Evolutionary conservation across 2,329 filamentous ascomycete species (phyloP), one percentile per base, ranked within the genome.

Genomic region (Colletotrichum sublineola): DNA sequence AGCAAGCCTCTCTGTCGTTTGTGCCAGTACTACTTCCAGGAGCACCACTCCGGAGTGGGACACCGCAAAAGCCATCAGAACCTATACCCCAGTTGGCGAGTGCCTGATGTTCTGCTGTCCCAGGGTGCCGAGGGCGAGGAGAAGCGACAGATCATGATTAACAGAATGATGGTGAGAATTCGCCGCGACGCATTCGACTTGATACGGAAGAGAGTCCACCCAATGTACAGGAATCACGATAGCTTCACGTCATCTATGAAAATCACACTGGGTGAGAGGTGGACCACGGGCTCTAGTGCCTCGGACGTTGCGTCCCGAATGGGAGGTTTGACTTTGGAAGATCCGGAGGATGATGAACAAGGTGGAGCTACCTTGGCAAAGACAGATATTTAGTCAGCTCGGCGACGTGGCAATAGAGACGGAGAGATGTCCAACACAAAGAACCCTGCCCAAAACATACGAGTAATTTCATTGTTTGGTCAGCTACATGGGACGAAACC

Each of bases 1-100:
- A 83, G 82, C 75, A 85, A 85, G 74, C 82, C 82, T 0, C 80
- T 81, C 0, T 85, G 83, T 53, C 77, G 79, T 0, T 77, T 85
- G 1, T 85, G 83, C 42, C 58, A 76, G 9, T 79, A 80, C 57
- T 85, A 82, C 64, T 82, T 85, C 33, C 68, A 74, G 2, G 75
- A 74, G 0, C 78, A 80, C 50, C 74, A 74, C 0, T 68, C 71
- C 33, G 52, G 68, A 52, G 67, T 75, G 20, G 38, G 61, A 42
- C 78, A 80, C 1, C 78, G 83, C 0, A 36, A 75, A 4, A 75
- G 78, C 0, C 82, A 84, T 52, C 74, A 77, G 0, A 85, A 85
- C 12, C 48, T 85, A 1, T 85, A 85, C 48, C 20, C 60, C 29
- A 79, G 76, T 53, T 85, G 83, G 83, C 74, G 80, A 0, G 75